Percentiles rank a stretch among this genome's conserved stretches.
phyloP scores from a whole-genome alignment of 208 protist genomes.

The Leishmania amazonensis region DNA sequence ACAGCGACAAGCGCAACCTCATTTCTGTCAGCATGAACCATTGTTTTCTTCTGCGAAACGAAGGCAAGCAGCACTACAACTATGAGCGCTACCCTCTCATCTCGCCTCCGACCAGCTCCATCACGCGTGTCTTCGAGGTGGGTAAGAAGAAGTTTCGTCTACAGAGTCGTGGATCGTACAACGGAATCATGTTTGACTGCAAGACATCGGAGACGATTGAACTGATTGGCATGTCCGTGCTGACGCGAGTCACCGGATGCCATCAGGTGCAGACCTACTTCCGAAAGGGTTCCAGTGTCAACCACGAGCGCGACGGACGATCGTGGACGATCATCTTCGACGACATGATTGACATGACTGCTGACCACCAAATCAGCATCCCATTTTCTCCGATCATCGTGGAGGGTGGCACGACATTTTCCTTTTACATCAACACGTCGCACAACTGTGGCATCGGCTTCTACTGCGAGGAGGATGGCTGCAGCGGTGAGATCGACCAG shows the following conservation, averaged over 20 bases:
- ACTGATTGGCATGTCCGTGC: constrained; percentile 67
- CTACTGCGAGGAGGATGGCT: constrained; percentile 85
- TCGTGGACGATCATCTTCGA: constrained; percentile 80
- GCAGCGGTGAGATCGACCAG: constrained; percentile 63
- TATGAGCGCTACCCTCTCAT: constrained; percentile 65
- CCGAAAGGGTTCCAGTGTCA: constrained; percentile 72
- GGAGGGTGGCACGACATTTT: constrained; percentile 68
- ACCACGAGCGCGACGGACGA: constrained; percentile 55
- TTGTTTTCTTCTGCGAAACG: constrained; percentile 81
- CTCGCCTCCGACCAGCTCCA: constrained; percentile 52
- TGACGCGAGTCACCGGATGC: constrained; percentile 72
- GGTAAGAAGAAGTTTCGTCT: constrained; percentile 76
- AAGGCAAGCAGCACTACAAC: constrained; percentile 46
- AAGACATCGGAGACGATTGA: constrained; percentile 69
- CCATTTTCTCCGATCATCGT: constrained; percentile 62
- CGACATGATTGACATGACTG: constrained; percentile 75
- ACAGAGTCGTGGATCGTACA: constrained; percentile 78
- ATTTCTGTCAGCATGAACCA: constrained; percentile 51
- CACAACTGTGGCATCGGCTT: constrained; percentile 90
- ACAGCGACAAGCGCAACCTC: constrained; percentile 56
- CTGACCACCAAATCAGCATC: constrained; percentile 63
- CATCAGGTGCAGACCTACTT: constrained; percentile 87
- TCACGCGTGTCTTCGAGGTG: constrained; percentile 82
- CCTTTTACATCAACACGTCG: constrained; percentile 89
- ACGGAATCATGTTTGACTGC: constrained; percentile 93